These are phyloP conservation scores for Penicillium verrucosum DNA, from an alignment of 2,329 filamentous ascomycete species.

Conservation along the genomic window DNA sequence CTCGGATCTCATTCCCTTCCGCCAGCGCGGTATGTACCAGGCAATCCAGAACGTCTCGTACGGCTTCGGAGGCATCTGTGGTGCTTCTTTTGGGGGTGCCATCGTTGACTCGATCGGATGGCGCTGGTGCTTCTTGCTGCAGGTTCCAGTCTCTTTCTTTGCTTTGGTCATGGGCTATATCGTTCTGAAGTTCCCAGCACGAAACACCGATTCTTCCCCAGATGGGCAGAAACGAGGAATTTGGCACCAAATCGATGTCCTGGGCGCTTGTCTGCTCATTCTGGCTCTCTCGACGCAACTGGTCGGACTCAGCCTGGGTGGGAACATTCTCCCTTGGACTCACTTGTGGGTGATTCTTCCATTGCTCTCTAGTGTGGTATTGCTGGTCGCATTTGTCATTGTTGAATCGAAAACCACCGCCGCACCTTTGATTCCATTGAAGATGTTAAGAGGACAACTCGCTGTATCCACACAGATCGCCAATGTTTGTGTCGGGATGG, in stretches of 20 bases:
- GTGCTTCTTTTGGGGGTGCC: slow-evolving; percentile 45
- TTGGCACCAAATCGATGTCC: slow-evolving; percentile 58
- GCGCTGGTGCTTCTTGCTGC: slow-evolving; percentile 56
- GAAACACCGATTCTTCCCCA: not conserved
- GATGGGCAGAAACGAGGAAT: slow-evolving; percentile 22
- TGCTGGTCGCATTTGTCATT: slow-evolving; percentile 38
- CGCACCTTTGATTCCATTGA: slow-evolving; percentile 45
- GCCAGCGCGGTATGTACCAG: slow-evolving; percentile 70
- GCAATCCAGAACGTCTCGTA: slow-evolving; percentile 60
- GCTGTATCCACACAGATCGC: slow-evolving; percentile 56
- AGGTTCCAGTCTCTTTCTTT: slow-evolving; percentile 58
- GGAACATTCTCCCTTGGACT: slow-evolving; percentile 47
- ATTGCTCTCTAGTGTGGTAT: slow-evolving; percentile 36
- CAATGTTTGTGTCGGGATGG: slow-evolving; percentile 60
- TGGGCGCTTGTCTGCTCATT: slow-evolving; percentile 57
- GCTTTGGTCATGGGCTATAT: slow-evolving; percentile 54
- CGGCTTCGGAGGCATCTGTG: slow-evolving; percentile 61
- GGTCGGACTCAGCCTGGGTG: slow-evolving; percentile 45
- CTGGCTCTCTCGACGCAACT: slow-evolving; percentile 56
- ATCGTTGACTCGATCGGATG: slow-evolving; percentile 47
- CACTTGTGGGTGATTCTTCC: slow-evolving; percentile 42
- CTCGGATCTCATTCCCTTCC: slow-evolving; percentile 70
- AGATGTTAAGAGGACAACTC: slow-evolving; percentile 55
- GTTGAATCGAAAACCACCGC: slow-evolving; percentile 44
- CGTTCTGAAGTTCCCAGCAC: slow-evolving; percentile 50